Base-by-base conservation (phyloP, 108 stramenopile genomes). In the Nitzschia sp. region DNA sequence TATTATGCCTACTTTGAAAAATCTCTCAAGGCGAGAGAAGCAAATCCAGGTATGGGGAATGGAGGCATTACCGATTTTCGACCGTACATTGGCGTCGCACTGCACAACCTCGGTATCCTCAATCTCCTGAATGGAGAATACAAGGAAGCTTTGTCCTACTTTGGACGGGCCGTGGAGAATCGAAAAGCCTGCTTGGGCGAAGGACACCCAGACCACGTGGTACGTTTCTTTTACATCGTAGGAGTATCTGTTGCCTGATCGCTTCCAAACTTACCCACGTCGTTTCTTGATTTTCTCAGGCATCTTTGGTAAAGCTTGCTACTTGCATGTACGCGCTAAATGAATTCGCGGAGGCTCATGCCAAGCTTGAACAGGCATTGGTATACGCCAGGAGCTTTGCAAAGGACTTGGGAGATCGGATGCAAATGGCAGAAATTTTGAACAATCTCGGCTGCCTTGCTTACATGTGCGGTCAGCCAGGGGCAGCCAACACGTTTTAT, bases 361-460 rank as follows among this genome's bases (percentile, higher is more conserved):
- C 48, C 11, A 63, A 45, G 27, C 55, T 83, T 3, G 70, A 72
- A 30, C 66, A 58, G 56, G 76, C 73, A 22, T 45, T 75, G 27
- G 59, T 52, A 5, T 65, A 56, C 58, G 73, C 67, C 25, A 68
- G 63, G 45, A 25, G 28, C 13, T 23, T 22, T 46, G 19, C 50
- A 17, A n/a, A 27, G 32, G 38, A 66, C 11, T 25, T 79, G 16
- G 47, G 67, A 48, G 84, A 81, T 36, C 71, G 58, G 2, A 57
- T 71, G 26, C 80, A 71, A 44, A 52, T 81, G 36, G 73, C 77
- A 21, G 84, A 85, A 45, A 73, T 80, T 35, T 31, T 78, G 34
- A 85, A 85, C 54, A 85, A 85, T 53, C 53, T 81, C 38, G 84
- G 77, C 11, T 85, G 79, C 50, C 70, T 81, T 30, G 63, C 69